Evolutionary conservation across 495 filamentous ascomycete species (phyloP).

Genomic region (Niebla homalea): DNA sequence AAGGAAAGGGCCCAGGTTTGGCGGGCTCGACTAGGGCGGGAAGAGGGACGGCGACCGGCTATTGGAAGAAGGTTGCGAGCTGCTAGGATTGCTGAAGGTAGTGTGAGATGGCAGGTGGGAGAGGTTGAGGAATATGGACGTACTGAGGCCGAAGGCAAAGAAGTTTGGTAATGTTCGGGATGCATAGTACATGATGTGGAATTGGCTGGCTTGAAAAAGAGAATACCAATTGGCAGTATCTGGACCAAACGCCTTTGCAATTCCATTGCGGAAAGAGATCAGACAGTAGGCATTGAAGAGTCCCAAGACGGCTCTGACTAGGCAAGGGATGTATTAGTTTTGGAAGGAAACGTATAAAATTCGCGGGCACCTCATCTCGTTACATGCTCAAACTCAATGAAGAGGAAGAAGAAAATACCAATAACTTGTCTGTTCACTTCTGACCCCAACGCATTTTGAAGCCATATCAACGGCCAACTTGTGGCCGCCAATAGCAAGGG

Average conservation of each 20-base stretch:
- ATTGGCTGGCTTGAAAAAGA: constrained; percentile 71
- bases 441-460: constrained; percentile 22
- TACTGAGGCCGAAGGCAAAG: constrained; percentile 81
- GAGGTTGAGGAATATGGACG: constrained; percentile 13
- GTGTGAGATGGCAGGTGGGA: constrained; percentile 2
- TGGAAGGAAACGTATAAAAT: background rate
- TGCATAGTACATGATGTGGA: constrained; percentile 89
- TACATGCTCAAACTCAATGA: background rate
- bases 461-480: constrained; percentile 45
- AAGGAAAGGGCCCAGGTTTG: constrained; percentile 48
- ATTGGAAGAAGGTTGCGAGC: constrained; percentile 55
- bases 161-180: constrained; percentile 89
- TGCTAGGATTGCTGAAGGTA: constrained; percentile 48
- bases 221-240: constrained; percentile 68
- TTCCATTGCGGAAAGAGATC: constrained; percentile 44
- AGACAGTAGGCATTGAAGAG: constrained; percentile 61
- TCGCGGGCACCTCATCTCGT: background rate
- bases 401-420: constrained; percentile 22
- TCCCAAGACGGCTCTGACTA: constrained; percentile 68
- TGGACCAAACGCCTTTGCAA: constrained; percentile 56
- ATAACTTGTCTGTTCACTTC: constrained; percentile 38
- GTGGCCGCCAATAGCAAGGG: constrained; percentile 57
- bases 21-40: constrained; percentile 27
- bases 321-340: background rate
- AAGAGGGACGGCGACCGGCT: constrained; percentile 20